Base-by-base conservation (phyloP, 441 rosid genomes). In the Croton laevigatus region DNA sequence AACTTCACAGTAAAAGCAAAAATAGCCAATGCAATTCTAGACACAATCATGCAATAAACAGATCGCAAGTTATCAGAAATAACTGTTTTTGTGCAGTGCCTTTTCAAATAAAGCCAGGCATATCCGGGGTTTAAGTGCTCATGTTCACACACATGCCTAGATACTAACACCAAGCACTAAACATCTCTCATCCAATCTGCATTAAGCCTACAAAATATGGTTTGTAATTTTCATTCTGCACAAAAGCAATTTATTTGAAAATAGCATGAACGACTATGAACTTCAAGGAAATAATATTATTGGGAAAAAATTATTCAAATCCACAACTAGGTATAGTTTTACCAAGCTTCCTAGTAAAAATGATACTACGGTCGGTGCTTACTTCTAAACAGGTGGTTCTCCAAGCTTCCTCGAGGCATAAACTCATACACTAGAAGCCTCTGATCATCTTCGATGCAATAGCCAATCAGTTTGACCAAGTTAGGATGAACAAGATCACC, bases 401-500 rank as follows among this genome's bases (percentile, higher is more conserved):
- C 98, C 86, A 94, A 84, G 81, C 98, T 94, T 81, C 98, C 97
- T 58, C 94, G 88, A 72, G 97, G 98, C 97, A 94, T 89, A 76
- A 94, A 93, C 87, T 93, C 98, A 62, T 94, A 94, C 0, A 85
- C 98, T 42, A 94, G 82, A 73, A 94, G 85, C 85, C 98, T 85
- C 71, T 94, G 98, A 80, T 94, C 98, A 71, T 90, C 98, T 86
- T 94, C 98, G 64, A 94, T 91, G 82, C 97, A 94, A 74, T 94
- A 94, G 66, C 98, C 98, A 61, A 94, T 83, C 81, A 94, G 80
- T 70, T 91, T 94, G 75, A 94, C 98, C 79, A 94, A 85, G 86
- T 94, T 91, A 49, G 89, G 88, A 80, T 94, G 98, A 32, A 88
- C 82, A 55, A 94, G 97, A 79, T 94, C 95, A 55, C 98, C 93